phyloP scores from a whole-genome alignment of 148 eudicot genomes.

The Rhododendron henanense region DNA sequence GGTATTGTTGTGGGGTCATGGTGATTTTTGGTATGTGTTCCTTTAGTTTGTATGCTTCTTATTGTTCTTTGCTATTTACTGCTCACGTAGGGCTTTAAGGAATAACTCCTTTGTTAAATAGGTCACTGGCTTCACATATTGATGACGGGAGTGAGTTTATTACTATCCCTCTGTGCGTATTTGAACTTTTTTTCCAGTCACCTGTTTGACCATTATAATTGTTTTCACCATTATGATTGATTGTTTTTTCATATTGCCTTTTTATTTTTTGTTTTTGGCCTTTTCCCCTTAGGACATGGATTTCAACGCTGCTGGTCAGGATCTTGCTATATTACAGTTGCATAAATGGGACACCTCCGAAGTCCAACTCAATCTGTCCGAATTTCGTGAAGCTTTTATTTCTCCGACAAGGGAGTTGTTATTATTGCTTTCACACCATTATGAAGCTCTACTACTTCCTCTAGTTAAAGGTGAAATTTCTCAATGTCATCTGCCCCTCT shows the following conservation, averaged over 20 bases:
- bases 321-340: slow-evolving; percentile 72
- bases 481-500: slow-evolving; percentile 8
- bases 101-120: not conserved
- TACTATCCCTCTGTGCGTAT: not conserved
- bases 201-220: not conserved
- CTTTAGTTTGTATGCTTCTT: not conserved
- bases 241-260: not conserved
- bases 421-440: slow-evolving; percentile 57
- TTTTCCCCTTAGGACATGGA: slow-evolving; percentile 12
- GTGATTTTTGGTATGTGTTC: not conserved
- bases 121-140: not conserved
- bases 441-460: slow-evolving; percentile 73
- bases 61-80: slow-evolving; percentile 1
- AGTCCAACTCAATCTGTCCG: slow-evolving; percentile 38
- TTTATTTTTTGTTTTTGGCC: not conserved
- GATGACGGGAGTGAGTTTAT: not conserved
- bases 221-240: not conserved
- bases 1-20: not conserved
- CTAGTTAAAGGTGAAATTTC: slow-evolving; percentile 44
- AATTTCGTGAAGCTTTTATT: slow-evolving; percentile 76
- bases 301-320: slow-evolving; percentile 26
- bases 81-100: not conserved
- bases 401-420: slow-evolving; percentile 75
- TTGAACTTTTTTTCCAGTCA: not conserved
- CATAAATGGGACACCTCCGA: slow-evolving; percentile 65